Evolutionary conservation across 257 asterid genomes (phyloP).

Genomic region (Agastache rugosa): DNA sequence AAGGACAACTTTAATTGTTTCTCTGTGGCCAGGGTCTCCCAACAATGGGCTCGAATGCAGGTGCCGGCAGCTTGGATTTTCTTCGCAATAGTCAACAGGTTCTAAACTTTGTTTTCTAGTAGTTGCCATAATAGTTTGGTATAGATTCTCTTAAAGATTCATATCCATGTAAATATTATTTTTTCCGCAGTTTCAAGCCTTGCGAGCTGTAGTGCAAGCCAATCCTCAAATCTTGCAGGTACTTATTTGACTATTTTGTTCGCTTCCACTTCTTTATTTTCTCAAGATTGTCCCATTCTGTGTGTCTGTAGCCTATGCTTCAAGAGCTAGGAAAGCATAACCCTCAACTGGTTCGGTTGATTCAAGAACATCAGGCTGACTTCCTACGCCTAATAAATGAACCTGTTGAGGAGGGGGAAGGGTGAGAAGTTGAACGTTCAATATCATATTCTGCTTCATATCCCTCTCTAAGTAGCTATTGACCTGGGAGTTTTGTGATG

Average conservation of each 20-base stretch:
- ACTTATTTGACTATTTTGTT: slow-evolving; percentile 4
- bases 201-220: slow-evolving; percentile 85
- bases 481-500: slow-evolving; percentile 2
- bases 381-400: slow-evolving; percentile 87
- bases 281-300: slow-evolving; percentile 9
- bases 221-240: slow-evolving; percentile 96
- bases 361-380: slow-evolving; percentile 94
- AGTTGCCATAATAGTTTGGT: slow-evolving; percentile 10
- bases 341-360: slow-evolving; percentile 78
- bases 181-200: slow-evolving; percentile 62
- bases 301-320: slow-evolving; percentile 82
- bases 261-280: not conserved
- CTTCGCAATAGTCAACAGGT: slow-evolving; percentile 91
- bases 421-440: slow-evolving; percentile 49
- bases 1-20: slow-evolving; percentile 20
- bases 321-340: slow-evolving; percentile 96
- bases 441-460: not conserved
- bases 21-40: slow-evolving; percentile 71
- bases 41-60: slow-evolving; percentile 63
- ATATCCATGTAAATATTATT: not conserved
- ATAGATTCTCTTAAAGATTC: not conserved
- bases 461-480: slow-evolving; percentile 9
- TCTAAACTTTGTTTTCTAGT: not conserved
- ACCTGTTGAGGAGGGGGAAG: slow-evolving; percentile 81
- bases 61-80: slow-evolving; percentile 78